Conservation (phyloP, 2,329 filamentous ascomycete species). For the Apiospora rasikravindrae region DNA sequence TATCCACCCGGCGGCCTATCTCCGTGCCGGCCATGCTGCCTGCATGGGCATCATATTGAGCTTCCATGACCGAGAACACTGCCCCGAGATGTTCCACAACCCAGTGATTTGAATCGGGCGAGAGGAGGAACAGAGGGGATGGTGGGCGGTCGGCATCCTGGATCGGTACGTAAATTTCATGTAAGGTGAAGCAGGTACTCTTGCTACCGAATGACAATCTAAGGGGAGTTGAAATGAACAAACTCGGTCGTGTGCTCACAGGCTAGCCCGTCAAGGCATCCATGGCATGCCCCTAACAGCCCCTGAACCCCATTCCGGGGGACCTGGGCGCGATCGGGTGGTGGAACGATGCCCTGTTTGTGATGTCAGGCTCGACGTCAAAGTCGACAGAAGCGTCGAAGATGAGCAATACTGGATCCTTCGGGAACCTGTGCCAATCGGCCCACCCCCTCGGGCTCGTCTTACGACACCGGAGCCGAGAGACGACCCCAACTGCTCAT, state of each 20-base stretch:
- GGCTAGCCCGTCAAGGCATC: conserved; percentile 31
- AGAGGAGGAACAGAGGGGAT: conserved; percentile 40
- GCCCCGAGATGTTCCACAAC: conserved; percentile 20
- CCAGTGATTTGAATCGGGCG: conserved; percentile 35
- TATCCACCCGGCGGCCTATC: conserved; percentile 40
- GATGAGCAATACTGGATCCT: conserved; percentile 28
- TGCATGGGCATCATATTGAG: conserved; percentile 27
- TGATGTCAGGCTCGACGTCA: not conserved
- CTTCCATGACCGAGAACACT: not conserved
- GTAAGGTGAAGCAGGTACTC: too few relatives aligned
- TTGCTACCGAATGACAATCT: not conserved
- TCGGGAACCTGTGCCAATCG: conserved; percentile 40
- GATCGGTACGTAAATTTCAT: conserved; percentile 34
- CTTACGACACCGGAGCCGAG: conserved; percentile 28
- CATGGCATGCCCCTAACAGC: conserved; percentile 31
- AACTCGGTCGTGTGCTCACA: conserved; percentile 20
- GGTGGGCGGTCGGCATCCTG: conserved; percentile 41
- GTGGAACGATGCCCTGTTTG: conserved; percentile 34
- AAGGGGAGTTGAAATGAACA: too few relatives aligned
- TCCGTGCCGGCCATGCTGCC: conserved; percentile 34
- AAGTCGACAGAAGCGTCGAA: not conserved
- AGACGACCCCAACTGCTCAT: not conserved
- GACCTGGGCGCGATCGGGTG: conserved; percentile 33
- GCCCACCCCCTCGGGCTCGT: conserved; percentile 40
- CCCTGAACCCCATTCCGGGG: conserved; percentile 35